A percentile compares a stretch with the other conserved stretches of the same genome.
These are phyloP conservation scores for Heterobasidion irregulare DNA, from an alignment of 1,284 basidiomycete species.

Conservation along the genomic window DNA sequence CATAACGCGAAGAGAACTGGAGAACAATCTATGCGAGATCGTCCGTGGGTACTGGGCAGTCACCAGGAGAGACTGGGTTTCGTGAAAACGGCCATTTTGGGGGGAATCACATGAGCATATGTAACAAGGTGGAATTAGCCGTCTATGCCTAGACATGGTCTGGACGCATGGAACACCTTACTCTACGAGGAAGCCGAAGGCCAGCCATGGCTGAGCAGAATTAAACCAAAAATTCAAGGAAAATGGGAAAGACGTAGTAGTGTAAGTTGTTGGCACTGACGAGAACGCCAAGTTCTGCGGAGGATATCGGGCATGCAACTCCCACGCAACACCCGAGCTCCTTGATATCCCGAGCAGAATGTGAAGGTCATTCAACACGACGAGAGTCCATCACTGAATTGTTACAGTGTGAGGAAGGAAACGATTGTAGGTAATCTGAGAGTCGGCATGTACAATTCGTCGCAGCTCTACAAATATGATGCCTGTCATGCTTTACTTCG, in stretches of 20 bases:
- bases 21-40: slow-evolving; percentile 22
- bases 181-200: slow-evolving; percentile 11
- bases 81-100: background rate
- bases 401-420: no score
- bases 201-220: slow-evolving; percentile 18
- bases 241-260: slow-evolving; percentile 1
- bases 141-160: background rate
- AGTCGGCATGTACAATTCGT: no score
- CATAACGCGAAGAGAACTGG: slow-evolving; percentile 35
- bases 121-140: background rate
- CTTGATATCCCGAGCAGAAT: no score
- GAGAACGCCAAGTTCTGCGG: slow-evolving; percentile 3
- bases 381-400: no score
- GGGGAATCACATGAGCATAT: slow-evolving; percentile 25
- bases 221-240: background rate
- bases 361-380: no score
- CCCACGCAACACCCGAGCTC: no score
- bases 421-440: no score
- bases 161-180: slow-evolving; percentile 1
- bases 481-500: background rate
- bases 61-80: slow-evolving; percentile 4
- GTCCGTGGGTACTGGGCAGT: slow-evolving; percentile 11
- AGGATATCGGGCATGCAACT: background rate
- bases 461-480: no score
- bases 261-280: slow-evolving; percentile 6